Conservation (phyloP, 2,329 filamentous ascomycete genomes). For the Plenodomus lindquistii region DNA sequence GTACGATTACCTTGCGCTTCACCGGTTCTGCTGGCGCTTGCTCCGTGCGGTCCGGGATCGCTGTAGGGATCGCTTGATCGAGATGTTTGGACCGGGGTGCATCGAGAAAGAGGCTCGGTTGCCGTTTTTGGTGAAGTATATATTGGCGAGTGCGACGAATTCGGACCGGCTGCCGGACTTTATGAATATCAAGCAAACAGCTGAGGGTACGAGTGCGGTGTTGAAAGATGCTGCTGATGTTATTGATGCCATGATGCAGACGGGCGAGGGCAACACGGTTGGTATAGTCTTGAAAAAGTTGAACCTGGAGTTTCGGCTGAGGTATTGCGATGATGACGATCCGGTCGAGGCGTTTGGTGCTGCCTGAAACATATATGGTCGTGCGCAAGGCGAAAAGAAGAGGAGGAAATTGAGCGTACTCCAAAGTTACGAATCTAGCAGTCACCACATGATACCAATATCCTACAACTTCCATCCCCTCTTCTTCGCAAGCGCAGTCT, state of each 20-base stretch:
- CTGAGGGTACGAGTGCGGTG: too few species aligned
- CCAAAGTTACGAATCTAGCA: neutral
- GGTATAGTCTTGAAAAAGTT: neutral
- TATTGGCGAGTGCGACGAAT: slow-evolving; percentile 33
- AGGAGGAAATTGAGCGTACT: too few species aligned
- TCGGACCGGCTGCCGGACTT: too few species aligned
- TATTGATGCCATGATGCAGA: slow-evolving; percentile 10
- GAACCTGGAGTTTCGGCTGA: neutral
- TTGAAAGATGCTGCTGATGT: slow-evolving; percentile 9
- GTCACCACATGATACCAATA: neutral
- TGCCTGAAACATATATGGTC: too few species aligned
- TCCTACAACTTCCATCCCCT: slow-evolving; percentile 51
- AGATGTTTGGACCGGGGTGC: slow-evolving; percentile 43
- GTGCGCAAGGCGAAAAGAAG: too few species aligned
- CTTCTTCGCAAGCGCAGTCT: slow-evolving; percentile 45
- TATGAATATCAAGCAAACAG: too few species aligned
- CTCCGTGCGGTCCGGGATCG: too few species aligned
- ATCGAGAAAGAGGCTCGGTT: slow-evolving; percentile 47
- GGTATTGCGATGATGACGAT: too few species aligned
- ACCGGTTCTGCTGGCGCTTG: too few species aligned
- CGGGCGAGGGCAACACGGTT: neutral
- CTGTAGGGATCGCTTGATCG: slow-evolving; percentile 33
- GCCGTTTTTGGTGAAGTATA: slow-evolving; percentile 48
- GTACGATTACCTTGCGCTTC: too few species aligned
- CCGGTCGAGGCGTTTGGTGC: too few species aligned